Evolutionary conservation across 352 stramenopile species (phyloP), one percentile per base, ranked within the genome.

Genomic region (Globisporangium solare): DNA sequence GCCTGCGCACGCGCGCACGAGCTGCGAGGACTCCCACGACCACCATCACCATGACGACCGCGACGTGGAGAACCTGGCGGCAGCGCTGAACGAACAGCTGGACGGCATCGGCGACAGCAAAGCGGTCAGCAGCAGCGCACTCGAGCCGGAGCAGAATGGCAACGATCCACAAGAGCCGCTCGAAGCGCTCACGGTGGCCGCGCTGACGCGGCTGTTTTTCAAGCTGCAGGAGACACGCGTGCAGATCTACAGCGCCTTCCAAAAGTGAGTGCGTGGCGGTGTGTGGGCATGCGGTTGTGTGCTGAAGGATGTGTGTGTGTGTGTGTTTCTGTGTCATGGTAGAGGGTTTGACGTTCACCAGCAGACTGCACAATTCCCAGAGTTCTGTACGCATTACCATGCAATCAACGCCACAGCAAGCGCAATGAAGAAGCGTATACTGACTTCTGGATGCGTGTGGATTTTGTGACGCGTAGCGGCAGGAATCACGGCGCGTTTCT

Each of bases 321-420:
- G n/a, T n/a, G n/a, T n/a, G n/a, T 17, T 50, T 42, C 51, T 59
- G 47, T 13, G 4, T 14, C 15, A 41, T 54, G 6, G 6, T 46
- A 89, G 79, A 41, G 83, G 81, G 5, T 94, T 94, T 58, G 55
- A 78, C 43, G 63, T 61, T 61, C 69, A 88, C 54, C 78, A 92
- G 59, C 80, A 81, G 61, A 88, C 77, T 11, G 56, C 79, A 14
- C 58, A 74, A 15, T 89, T 94, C 53, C 50, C 72, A 13, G 40
- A 53, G 2, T 94, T 92, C 57, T 89, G 83, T 92, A 70, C 27
- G 71, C 70, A 0, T 6, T 40, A 1, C 8, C 32, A 43, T 43
- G 39, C 39, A n/a, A 43, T n/a, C 3, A 13, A 43, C 17, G 2
- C 12, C 10, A 17, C 10, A n/a, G 39, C 22, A 32, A n/a, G 21